Evolutionary conservation across 208 protist species (phyloP), one percentile per base, ranked within the genome.

Genomic region (Leishmania aethiopica): DNA sequence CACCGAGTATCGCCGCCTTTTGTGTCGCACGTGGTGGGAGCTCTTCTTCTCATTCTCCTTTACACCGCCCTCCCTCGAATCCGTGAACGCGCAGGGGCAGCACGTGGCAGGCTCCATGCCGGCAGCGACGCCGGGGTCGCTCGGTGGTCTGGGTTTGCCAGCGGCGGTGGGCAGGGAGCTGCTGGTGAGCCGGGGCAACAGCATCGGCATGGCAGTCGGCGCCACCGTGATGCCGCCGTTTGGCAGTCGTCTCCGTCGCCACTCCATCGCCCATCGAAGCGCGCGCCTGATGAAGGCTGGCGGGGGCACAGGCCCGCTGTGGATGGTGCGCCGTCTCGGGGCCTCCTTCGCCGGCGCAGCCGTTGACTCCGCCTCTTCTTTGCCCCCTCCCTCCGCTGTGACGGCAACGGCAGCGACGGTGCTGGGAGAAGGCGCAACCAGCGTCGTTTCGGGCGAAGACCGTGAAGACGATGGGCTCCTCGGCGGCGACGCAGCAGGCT

Each of bases 31-130:
- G 8, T 60, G 57, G 69, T 73, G 71, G 80, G 75, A 70, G 1
- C 83, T 90, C 42, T 67, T 86, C 42, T 69, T 88, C 28, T 80
- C 83, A 3, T 59, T 70, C 25, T 47, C 32, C 35, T 80, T 81
- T 57, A 71, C 40, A 25, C 75, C 84, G 2, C 25, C 74, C 42
- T 45, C 71, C 19, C 77, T 86, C 66, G 83, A 86, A 17, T 47
- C 62, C 19, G 35, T 67, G n/a, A 75, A 76, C 66, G 78, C 64
- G 13, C 78, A 76, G 19, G 70, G 42, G 4, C 72, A 76, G 17
- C 74, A 83, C 66, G n/a, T 79, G 42, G 79, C 81, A 76, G 22
- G 25, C 42, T 74, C 69, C 25, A 13, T 53, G 40, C 69, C 28
- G 22, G 45, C 4, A 51, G 25, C 62, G 32, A 40, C 13, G 11